Evolutionary conservation across 371 early-diverging fungal species (phyloP).

Genomic region (Mucor sp.): DNA sequence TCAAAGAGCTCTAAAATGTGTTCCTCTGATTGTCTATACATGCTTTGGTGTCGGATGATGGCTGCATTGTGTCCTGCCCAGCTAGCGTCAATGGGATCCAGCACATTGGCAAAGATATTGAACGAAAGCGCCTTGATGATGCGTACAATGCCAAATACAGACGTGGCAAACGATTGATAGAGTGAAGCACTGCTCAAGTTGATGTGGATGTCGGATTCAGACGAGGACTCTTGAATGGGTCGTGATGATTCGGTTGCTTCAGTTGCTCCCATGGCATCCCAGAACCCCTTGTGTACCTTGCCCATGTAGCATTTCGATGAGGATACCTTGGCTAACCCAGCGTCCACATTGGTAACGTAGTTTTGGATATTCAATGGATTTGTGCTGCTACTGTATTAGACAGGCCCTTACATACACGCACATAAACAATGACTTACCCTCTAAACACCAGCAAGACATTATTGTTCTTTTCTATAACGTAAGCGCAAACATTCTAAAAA

Average conservation of each 20-base stretch:
- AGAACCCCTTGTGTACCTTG: conserved; percentile 57
- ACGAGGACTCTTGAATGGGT: background rate
- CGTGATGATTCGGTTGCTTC: background rate
- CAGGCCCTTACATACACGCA: too few relatives aligned
- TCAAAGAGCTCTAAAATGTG: conserved; percentile 25
- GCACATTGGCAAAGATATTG: conserved; percentile 39
- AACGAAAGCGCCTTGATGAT: conserved; percentile 28
- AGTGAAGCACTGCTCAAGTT: conserved; percentile 36
- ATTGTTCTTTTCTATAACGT: conserved; percentile 53
- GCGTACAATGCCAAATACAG: conserved; percentile 27
- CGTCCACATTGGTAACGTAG: conserved; percentile 55
- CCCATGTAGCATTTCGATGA: conserved; percentile 38
- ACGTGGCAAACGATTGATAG: conserved; percentile 30
- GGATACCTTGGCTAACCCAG: conserved; percentile 34
- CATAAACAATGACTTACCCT: conserved; percentile 25
- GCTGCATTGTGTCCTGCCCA: conserved; percentile 34
- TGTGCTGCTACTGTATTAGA: conserved; percentile 26
- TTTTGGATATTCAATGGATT: conserved; percentile 65
- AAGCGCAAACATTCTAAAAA: conserved; percentile 55
- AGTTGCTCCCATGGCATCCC: conserved; percentile 55
- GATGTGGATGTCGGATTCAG: conserved; percentile 22
- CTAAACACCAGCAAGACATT: conserved; percentile 58
- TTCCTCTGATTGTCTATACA: conserved; percentile 41
- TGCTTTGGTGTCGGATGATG: conserved; percentile 28
- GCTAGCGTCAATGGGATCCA: conserved; percentile 48